Evolutionary conservation across 768 basidiomycete genomes (phyloP).

Genomic region (Tylopilus plumbeoviolaceoides): DNA sequence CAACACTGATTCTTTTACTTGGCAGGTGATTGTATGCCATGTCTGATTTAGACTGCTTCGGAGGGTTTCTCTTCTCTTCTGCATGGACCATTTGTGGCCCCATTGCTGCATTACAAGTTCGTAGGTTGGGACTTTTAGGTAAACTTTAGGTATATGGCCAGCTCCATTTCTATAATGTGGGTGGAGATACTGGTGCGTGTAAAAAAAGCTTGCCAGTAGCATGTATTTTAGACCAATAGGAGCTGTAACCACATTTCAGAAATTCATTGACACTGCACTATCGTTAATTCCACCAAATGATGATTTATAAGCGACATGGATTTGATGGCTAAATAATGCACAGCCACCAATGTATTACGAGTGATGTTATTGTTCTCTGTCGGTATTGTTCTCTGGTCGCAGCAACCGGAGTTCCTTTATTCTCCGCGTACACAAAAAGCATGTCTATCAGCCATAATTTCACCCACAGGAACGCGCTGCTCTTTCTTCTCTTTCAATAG

Average conservation of each 20-base stretch:
- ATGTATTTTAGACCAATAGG: no score
- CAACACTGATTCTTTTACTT: conserved; percentile 2
- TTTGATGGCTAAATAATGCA: no score
- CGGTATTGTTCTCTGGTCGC: conserved; percentile 22
- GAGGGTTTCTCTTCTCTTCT: not conserved
- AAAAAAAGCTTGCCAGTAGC: no score
- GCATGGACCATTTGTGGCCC: conserved; percentile 12
- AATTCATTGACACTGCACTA: no score
- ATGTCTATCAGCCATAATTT: conserved; percentile 13
- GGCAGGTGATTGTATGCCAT: conserved; percentile 5
- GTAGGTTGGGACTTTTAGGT: not conserved
- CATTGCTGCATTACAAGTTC: conserved; percentile 12
- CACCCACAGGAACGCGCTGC: conserved; percentile 18
- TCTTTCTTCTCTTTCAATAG: conserved; percentile 18
- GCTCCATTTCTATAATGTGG: no score
- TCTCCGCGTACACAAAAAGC: conserved; percentile 19
- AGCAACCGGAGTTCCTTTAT: conserved; percentile 24
- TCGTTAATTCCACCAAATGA: no score
- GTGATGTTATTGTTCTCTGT: conserved; percentile 25
- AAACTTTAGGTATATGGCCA: not conserved
- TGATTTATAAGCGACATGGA: no score
- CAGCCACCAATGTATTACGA: conserved; percentile 12
- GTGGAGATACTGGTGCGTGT: not conserved
- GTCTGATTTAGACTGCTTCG: not conserved
- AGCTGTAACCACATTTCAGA: no score